A percentile compares a stretch with the other conserved stretches of the same genome.
These are phyloP conservation scores for Yarrowia keelungensis DNA, from an alignment of 805 yeast species.

Conservation along the genomic window DNA sequence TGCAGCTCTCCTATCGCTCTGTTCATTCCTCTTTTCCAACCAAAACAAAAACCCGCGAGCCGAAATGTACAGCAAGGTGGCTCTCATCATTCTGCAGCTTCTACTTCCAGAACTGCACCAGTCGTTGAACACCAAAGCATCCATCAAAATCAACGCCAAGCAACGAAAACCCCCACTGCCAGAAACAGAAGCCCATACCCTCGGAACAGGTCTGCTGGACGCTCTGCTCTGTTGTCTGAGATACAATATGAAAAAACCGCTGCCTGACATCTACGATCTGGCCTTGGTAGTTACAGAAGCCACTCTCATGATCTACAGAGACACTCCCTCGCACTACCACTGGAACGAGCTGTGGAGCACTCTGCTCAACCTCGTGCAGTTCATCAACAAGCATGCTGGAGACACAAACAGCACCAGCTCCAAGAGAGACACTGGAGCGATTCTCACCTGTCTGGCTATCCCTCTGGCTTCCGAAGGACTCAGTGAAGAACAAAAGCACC, in stretches of 20 bases:
- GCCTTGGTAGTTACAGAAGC: constrained; percentile 39
- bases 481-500: constrained; percentile 9
- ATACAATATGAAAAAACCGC: constrained; percentile 46
- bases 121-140: constrained; percentile 38
- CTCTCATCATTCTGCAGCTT: constrained; percentile 47
- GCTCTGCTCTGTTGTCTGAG: constrained; percentile 48
- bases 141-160: constrained; percentile 35
- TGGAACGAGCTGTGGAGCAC: constrained; percentile 54
- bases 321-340: constrained; percentile 46
- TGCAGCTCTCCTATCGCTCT: constrained; percentile 47
- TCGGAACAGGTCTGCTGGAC: constrained; percentile 51
- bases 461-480: constrained; percentile 26
- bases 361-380: constrained; percentile 46
- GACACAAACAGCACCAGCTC: constrained; percentile 35
- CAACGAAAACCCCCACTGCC: constrained; percentile 47
- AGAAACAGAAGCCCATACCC: constrained; percentile 43
- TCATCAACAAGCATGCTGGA: constrained; percentile 43
- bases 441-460: constrained; percentile 39
- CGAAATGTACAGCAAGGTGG: constrained; percentile 47
- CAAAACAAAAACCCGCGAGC: constrained; percentile 45
- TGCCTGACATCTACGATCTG: constrained; percentile 46
- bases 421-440: constrained; percentile 43
- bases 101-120: constrained; percentile 47
- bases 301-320: not conserved
- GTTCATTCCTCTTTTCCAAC: constrained; percentile 47